These are phyloP conservation scores for Lodderomyces jiufengensis DNA, from an alignment of 1,139 yeast species.

Conservation along the genomic window DNA sequence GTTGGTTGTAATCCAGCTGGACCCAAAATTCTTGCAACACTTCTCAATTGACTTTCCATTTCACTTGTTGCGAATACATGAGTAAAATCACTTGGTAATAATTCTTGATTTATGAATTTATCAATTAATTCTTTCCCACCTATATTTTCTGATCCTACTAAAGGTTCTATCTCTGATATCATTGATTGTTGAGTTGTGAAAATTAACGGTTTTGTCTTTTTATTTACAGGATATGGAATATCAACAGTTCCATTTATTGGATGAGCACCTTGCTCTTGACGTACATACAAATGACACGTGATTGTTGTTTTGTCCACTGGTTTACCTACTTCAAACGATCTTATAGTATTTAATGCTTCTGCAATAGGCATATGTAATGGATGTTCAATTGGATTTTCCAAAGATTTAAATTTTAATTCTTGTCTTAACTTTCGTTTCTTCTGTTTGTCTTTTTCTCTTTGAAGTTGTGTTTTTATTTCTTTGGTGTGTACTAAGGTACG, in stretches of 20 bases:
- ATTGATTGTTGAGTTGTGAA: constrained; percentile 58
- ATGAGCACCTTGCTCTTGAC: constrained; percentile 76
- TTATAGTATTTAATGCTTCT: constrained; percentile 68
- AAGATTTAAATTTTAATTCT: constrained; percentile 30
- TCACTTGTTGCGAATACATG: constrained; percentile 87
- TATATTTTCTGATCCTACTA: constrained; percentile 57
- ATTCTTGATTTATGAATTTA: constrained; percentile 52
- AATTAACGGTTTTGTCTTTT: constrained; percentile 56
- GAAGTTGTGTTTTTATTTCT: constrained; percentile 3
- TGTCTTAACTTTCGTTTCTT: constrained; percentile 18
- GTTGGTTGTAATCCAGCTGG: constrained; percentile 90
- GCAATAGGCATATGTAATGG: constrained; percentile 73
- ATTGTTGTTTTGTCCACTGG: constrained; percentile 66
- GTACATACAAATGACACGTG: constrained; percentile 60
- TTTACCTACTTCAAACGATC: constrained; percentile 91
- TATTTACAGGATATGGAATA: constrained; percentile 73
- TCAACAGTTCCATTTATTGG: constrained; percentile 71
- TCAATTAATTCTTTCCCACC: constrained; percentile 77
- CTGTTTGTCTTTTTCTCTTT: constrained; percentile 13
- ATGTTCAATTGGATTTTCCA: constrained; percentile 45
- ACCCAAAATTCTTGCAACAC: constrained; percentile 76
- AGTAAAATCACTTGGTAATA: constrained; percentile 57
- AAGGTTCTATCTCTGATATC: constrained; percentile 47
- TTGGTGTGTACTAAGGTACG: constrained; percentile 3
- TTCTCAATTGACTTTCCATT: constrained; percentile 55